Conservation (phyloP, 768 basidiomycete genomes). For the Boletus sp. region DNA sequence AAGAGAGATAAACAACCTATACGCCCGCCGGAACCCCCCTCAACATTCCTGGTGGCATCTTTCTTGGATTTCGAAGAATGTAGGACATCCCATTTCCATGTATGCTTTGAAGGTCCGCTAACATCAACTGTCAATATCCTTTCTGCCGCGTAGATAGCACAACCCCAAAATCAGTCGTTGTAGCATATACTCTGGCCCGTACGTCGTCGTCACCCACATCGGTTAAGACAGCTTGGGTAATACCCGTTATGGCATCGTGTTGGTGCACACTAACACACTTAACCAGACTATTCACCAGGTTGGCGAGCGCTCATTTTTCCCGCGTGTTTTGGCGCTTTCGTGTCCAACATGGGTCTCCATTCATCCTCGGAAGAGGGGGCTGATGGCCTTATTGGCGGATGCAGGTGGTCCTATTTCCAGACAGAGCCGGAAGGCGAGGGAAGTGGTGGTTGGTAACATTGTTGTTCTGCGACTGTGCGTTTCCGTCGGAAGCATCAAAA, state of each 20-base stretch:
- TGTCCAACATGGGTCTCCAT: constrained; percentile 34
- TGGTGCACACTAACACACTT: constrained; percentile 1
- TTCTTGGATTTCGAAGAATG: constrained; percentile 64
- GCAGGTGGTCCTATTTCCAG: constrained; percentile 41
- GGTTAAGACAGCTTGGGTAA: constrained; percentile 42
- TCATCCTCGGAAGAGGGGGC: constrained; percentile 30
- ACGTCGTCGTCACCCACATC: constrained; percentile 23
- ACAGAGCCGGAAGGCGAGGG: constrained; percentile 33
- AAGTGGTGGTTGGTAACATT: constrained; percentile 47
- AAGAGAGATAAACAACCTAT: constrained; percentile 26
- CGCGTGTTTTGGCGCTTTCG: constrained; percentile 47
- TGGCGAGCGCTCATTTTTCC: constrained; percentile 41
- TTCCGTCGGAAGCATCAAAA: background rate
- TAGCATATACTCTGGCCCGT: constrained; percentile 34
- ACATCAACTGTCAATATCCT: constrained; percentile 28
- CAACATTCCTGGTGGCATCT: constrained; percentile 49
- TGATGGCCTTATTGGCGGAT: constrained; percentile 52
- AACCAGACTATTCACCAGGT: constrained; percentile 23
- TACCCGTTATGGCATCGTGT: background rate
- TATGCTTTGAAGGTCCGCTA: background rate
- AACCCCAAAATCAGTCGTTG: constrained; percentile 37
- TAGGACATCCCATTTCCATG: constrained; percentile 31
- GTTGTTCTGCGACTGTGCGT: constrained; percentile 53
- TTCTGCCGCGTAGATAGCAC: constrained; percentile 40
- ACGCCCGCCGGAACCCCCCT: constrained; percentile 27